phyloP scores from a whole-genome alignment of 495 filamentous ascomycete genomes.

The Penicillium argentinense region DNA sequence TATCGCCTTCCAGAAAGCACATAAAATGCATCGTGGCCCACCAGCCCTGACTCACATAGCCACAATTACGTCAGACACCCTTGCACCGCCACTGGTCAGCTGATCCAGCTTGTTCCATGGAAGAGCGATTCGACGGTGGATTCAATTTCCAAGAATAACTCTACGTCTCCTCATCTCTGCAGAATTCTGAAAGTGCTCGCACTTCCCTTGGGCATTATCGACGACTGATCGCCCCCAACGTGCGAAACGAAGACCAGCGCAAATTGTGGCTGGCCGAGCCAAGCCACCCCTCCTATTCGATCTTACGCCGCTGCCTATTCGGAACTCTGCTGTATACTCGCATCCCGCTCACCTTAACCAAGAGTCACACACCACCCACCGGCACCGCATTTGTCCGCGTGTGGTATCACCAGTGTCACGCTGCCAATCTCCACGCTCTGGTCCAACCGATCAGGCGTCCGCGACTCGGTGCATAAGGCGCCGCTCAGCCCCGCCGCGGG shows the following conservation, averaged over 20 bases:
- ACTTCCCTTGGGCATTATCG: no score
- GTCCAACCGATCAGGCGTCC: conserved; percentile 26
- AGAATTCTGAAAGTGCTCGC: background rate
- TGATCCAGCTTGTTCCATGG: conserved; percentile 21
- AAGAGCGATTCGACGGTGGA: conserved; percentile 17
- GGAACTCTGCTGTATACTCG: background rate
- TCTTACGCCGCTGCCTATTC: conserved; percentile 26
- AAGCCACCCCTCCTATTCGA: conserved; percentile 10
- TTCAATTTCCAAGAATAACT: conserved; percentile 16
- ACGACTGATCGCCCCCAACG: no score
- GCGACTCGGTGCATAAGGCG: conserved; percentile 30
- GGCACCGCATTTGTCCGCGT: conserved; percentile 8
- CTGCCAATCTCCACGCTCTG: conserved; percentile 13
- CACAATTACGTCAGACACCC: conserved; percentile 19
- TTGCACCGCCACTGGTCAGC: conserved; percentile 26
- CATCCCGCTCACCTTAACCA: conserved; percentile 6
- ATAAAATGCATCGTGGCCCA: background rate
- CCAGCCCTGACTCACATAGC: conserved; percentile 14
- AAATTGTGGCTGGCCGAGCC: conserved; percentile 5
- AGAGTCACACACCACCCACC: conserved; percentile 11
- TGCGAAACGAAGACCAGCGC: no score
- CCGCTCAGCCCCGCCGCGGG: conserved; percentile 31
- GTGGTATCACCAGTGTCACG: conserved; percentile 18
- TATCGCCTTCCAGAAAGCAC: background rate
- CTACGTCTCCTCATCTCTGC: background rate